Conservation (phyloP, 257 asterid genomes). For the Sherardia arvensis region DNA sequence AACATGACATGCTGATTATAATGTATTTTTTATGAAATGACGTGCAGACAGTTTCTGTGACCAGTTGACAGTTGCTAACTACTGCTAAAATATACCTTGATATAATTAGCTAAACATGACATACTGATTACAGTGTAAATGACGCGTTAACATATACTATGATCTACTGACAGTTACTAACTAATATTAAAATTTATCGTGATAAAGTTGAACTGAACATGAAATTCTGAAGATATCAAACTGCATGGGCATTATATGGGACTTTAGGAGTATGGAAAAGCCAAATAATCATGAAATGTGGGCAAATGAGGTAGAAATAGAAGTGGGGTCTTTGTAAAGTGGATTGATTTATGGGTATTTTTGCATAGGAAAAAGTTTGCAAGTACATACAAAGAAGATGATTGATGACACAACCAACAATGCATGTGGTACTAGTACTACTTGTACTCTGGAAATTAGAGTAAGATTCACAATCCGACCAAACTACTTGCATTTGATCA, state of each 20-base stretch:
- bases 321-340: constrained; percentile 12
- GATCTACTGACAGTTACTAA: too few species aligned
- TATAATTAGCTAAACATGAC: too few species aligned
- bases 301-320: not conserved
- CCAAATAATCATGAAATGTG: not conserved
- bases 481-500: not conserved
- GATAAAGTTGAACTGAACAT: too few species aligned
- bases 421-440: constrained; percentile 19
- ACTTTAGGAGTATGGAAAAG: constrained; percentile 12
- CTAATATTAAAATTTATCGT: too few species aligned
- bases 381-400: constrained; percentile 18
- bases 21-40: too few species aligned
- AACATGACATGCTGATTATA: too few species aligned
- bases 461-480: not conserved
- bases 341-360: constrained; percentile 3
- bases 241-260: not conserved
- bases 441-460: not conserved
- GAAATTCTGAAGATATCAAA: not conserved
- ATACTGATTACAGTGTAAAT: too few species aligned
- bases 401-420: constrained; percentile 12
- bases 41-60: too few species aligned
- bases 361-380: not conserved
- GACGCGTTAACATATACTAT: too few species aligned
- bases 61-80: too few species aligned
- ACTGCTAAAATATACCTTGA: too few species aligned